A percentile compares a stretch with the other conserved stretches of the same genome.
Evolutionary conservation across 2,329 filamentous ascomycete species (phyloP).

Genomic region (Thielaviopsis populi): DNA sequence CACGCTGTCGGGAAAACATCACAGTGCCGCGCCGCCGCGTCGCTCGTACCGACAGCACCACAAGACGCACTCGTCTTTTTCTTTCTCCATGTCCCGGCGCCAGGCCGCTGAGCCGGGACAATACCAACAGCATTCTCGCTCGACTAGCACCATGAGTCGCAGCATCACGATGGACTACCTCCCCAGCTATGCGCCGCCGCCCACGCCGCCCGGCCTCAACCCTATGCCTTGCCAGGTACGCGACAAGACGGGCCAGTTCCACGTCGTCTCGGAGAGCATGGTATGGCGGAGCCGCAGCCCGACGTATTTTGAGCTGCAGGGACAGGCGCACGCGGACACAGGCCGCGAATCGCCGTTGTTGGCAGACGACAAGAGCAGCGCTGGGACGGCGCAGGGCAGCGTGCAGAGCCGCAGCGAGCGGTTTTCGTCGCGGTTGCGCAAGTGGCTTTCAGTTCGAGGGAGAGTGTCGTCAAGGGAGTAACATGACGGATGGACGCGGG

Average conservation of each 20-base stretch:
- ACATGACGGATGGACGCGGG: not conserved
- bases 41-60: not conserved
- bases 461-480: not conserved
- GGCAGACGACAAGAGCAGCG: not conserved
- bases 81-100: constrained; percentile 1
- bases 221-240: constrained; percentile 11
- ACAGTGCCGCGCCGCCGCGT: not conserved
- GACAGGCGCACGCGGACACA: not conserved
- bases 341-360: not conserved
- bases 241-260: constrained; percentile 12
- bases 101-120: not conserved
- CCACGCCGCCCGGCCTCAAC: constrained; percentile 4
- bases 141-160: constrained; percentile 8
- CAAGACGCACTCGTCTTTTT: not conserved
- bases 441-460: constrained; percentile 3
- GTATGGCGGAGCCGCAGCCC: constrained; percentile 3
- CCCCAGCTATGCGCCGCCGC: not conserved
- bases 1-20: constrained; percentile 4
- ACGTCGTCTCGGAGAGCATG: constrained; percentile 12
- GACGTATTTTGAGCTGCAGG: constrained; percentile 12
- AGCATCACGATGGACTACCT: constrained; percentile 8
- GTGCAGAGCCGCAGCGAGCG: constrained; percentile 1
- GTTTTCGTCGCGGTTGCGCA: constrained; percentile 3
- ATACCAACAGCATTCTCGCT: not conserved
- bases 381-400: not conserved